A percentile compares a stretch with the other conserved stretches of the same genome.
phyloP scores from a whole-genome alignment of 495 filamentous ascomycete species.

The Xylaria venustula region DNA sequence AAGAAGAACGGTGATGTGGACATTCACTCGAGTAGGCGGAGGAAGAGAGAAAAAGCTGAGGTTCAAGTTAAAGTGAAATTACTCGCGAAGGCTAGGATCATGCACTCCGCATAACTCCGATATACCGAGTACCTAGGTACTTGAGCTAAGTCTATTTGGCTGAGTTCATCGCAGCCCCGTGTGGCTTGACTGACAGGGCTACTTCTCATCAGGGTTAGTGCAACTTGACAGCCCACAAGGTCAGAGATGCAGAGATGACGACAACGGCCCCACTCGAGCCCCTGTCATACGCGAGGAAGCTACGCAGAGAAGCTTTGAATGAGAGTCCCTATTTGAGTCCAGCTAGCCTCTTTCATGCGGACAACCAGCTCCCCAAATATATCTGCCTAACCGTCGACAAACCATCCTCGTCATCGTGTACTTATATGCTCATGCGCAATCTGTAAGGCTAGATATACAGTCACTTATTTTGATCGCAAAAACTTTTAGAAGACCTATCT shows the following conservation, averaged over 20 bases:
- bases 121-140: background rate
- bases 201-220: no score
- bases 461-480: no score
- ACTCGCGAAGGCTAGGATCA: conserved; percentile 1
- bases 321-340: no score
- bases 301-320: no score
- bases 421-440: no score
- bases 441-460: no score
- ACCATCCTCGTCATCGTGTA: background rate
- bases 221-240: no score
- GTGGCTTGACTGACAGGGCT: no score
- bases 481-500: no score
- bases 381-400: background rate
- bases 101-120: no score
- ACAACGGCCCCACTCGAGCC: background rate
- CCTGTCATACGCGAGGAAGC: conserved; percentile 1
- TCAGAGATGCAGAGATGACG: conserved; percentile 12
- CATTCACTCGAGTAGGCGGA: conserved; percentile 1
- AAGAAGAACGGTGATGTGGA: background rate
- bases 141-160: no score
- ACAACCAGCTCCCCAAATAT: background rate
- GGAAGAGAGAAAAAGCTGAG: background rate
- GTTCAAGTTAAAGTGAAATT: conserved; percentile 5
- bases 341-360: background rate
- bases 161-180: no score